Evolutionary conservation across 805 yeast genomes (phyloP), one percentile per base, ranked within the genome.

Genomic region (Spathaspora passalidarum): DNA sequence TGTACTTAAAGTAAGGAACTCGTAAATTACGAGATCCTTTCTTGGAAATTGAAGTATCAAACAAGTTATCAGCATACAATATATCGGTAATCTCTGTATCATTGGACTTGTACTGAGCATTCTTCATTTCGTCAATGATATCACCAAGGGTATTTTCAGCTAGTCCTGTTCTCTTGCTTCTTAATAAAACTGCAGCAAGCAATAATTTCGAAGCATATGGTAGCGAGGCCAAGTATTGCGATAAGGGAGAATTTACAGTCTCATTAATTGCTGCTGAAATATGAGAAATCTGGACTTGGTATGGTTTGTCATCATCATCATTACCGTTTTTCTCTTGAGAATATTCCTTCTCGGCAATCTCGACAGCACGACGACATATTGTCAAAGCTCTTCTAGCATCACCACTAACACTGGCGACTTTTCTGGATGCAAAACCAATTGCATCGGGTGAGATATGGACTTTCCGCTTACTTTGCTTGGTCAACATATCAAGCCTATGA

Each of bases 401-500:
- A 48, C 99, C 99, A 61, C 95, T 87, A 2, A 94, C 97, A 66
- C 94, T 82, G 4, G 98, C 96, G 38, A 94, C 95, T 62, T 90
- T 91, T 65, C 97, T 78, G 1, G 97, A 81, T 0, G 97, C 97
- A 70, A 86, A 90, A 48, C 86, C 92, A 52, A 91, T 80, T 0
- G 99, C 97, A 59, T 87, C 96, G 17, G 75, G 70, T 14, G 75
- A 72, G 13, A 81, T 72, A 3, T 69, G 60, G 43, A 81, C 72
- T 42, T 76, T 77, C 49, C 74, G 62, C 38, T 60, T 58, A 57
- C 49, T 61, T 56, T 22, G 55, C 34, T 57, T 61, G 5, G 67
- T 66, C 57, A 60, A 56, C 66, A 53, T 60, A 16, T 80, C 82
- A 36, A 94, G 72, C 48, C 97, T 71, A 47, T 83, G 81, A 39